Evolutionary conservation across 2,329 filamentous ascomycete species (phyloP).

Genomic region (Botrytis fabae): DNA sequence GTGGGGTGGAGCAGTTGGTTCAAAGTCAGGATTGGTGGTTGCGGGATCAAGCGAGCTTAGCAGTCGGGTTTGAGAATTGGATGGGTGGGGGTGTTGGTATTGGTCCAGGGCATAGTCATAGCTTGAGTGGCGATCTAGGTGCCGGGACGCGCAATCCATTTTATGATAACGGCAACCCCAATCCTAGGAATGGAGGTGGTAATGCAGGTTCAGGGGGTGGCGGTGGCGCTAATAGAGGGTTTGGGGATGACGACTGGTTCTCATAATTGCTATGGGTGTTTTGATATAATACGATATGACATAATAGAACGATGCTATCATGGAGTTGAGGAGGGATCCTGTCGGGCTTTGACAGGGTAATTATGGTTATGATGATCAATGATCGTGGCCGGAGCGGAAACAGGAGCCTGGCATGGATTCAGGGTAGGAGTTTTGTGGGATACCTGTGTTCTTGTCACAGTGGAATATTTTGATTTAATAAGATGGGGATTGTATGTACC

Average conservation of each 20-base stretch:
- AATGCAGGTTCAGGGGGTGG: not conserved
- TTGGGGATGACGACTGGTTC: not conserved
- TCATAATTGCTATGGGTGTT: not conserved
- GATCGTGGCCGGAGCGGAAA: not conserved
- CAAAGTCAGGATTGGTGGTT: slow-evolving; percentile 67
- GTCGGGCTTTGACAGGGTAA: not conserved
- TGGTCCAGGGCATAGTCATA: not conserved
- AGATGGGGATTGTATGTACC: not conserved
- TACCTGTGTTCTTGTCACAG: not conserved
- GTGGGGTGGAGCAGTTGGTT: slow-evolving; percentile 59
- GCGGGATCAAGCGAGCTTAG: slow-evolving; percentile 60
- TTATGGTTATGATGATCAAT: not conserved
- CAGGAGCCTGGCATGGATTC: not conserved
- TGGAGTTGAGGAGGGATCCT: not conserved
- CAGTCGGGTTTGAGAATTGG: slow-evolving; percentile 64
- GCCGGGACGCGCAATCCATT: not conserved
- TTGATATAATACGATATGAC: not conserved
- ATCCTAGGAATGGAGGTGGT: not conserved
- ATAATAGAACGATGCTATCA: not conserved
- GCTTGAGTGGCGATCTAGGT: not conserved
- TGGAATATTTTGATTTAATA: not conserved
- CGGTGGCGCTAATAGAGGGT: not conserved
- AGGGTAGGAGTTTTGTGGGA: slow-evolving; percentile 6
- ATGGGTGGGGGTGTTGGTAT: slow-evolving; percentile 31
- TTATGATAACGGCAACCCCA: not conserved